Base-by-base conservation (phyloP, 1,139 yeast species). In the Pichia sp. region DNA sequence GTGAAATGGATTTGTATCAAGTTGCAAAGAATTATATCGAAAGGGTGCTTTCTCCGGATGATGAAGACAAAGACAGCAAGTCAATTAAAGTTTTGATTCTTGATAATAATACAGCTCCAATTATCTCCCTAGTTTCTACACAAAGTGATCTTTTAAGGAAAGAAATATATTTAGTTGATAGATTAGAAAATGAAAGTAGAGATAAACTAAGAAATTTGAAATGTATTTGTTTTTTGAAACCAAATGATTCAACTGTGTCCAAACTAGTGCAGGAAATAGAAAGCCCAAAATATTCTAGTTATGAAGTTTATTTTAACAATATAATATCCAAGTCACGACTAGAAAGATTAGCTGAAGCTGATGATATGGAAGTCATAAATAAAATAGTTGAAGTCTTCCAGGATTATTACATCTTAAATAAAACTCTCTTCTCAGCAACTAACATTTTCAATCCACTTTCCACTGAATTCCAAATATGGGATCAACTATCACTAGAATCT, bases 301-400 rank as follows among this genome's bases (percentile, higher is more conserved):
- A 92, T 65, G 83, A 82, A 58, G 64, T 92, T 26, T 88, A 72
- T 57, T 86, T 90, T 71, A 85, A 80, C 63, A 89, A 89, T 63
- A 71, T 80, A 24, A 74, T 89, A 32, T 73, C 79, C 47, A 90
- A 90, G 66, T 72, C 80, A 34, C 85, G 86, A 54, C 66, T 92
- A 56, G 99, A 94, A 63, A 74, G 85, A 48, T 64, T 92, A 38
- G 98, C 98, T 0, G 96, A 88, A 64, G 78, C 87, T 3, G 99
- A 92, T 65, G 94, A 87, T 61, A 74, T 80, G 59, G 98, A 90
- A 61, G 79, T 80, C 7, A 85, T 94, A 9, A 69, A 75, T 6
- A 78, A 77, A 53, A 89, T 92, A 3, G 79, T 83, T 35, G 98
- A 92, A 62, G 63, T 89, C 43, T 92, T 88, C 61, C 87, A 84